Percentiles rank a stretch among this genome's conserved stretches.
Evolutionary conservation across 2,329 filamentous ascomycete genomes (phyloP).

Genomic region (Phyllosticta citrichinensis): DNA sequence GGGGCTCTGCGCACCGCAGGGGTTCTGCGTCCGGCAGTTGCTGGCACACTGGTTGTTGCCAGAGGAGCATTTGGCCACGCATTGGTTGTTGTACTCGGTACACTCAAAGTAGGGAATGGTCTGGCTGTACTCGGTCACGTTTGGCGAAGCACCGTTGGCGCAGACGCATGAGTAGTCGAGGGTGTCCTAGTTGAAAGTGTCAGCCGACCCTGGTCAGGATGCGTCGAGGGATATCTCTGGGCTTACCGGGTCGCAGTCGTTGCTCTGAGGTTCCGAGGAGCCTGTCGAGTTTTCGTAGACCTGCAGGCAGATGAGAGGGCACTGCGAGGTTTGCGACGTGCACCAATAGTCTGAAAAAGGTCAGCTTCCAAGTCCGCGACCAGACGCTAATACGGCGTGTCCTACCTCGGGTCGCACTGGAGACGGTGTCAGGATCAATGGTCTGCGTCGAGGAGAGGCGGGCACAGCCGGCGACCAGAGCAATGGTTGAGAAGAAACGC

Average conservation of each 20-base stretch:
- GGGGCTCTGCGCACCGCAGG: constrained; percentile 62
- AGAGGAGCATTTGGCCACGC: constrained; percentile 46
- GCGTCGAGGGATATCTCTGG: background rate
- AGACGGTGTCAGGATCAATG: constrained; percentile 54
- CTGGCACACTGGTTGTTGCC: constrained; percentile 49
- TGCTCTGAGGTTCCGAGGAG: constrained; percentile 33
- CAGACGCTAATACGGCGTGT: background rate
- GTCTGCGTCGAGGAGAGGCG: constrained; percentile 45
- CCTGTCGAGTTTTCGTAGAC: constrained; percentile 35
- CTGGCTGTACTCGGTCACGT: constrained; percentile 65
- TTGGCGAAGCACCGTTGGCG: constrained; percentile 54
- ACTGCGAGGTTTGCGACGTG: constrained; percentile 49
- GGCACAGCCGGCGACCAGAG: constrained; percentile 40
- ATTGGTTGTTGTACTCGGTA: constrained; percentile 60
- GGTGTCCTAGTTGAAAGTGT: constrained; percentile 22
- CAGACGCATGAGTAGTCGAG: constrained; percentile 67
- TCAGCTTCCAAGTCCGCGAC: constrained; percentile 14
- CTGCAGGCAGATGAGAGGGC: constrained; percentile 65
- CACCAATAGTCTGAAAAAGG: constrained; percentile 52
- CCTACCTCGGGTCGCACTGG: constrained; percentile 41
- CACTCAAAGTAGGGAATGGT: constrained; percentile 72
- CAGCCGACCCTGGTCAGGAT: background rate
- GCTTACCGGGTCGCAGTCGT: constrained; percentile 58
- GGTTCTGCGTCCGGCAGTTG: constrained; percentile 54
- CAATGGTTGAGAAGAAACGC: constrained; percentile 41